Conservation (phyloP, 2,329 filamentous ascomycete species). For the Xylariaceae sp. region DNA sequence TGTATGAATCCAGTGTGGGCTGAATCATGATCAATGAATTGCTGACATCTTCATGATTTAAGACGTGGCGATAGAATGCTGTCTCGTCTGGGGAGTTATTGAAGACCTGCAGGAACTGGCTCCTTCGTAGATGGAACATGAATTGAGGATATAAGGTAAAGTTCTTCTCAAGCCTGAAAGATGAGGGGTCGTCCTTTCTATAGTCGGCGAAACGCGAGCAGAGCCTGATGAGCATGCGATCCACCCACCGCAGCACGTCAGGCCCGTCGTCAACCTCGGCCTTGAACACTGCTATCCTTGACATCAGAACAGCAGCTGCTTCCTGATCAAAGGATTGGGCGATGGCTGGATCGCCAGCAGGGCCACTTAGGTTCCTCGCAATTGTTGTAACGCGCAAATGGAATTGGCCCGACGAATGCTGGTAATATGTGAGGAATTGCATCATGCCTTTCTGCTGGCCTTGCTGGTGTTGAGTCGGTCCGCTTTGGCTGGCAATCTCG, state of each 20-base stretch:
- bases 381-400: slow-evolving; percentile 96
- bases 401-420: slow-evolving; percentile 95
- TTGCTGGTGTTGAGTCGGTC: slow-evolving; percentile 83
- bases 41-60: slow-evolving; percentile 96
- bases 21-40: slow-evolving; percentile 99
- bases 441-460: slow-evolving; percentile 92
- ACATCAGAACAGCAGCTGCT: slow-evolving; percentile 96
- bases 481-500: slow-evolving; percentile 93
- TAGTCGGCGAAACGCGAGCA: slow-evolving; percentile 98
- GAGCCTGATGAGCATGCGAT: slow-evolving; percentile 95
- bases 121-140: slow-evolving; percentile 98
- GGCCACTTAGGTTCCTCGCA: slow-evolving; percentile 87
- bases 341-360: slow-evolving; percentile 91
- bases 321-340: slow-evolving; percentile 98
- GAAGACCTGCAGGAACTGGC: slow-evolving; percentile 98
- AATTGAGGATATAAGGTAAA: slow-evolving; percentile 99
- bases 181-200: slow-evolving; percentile 95
- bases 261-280: slow-evolving; percentile 97
- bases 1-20: slow-evolving; percentile 95
- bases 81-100: slow-evolving; percentile 99
- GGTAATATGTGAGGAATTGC: slow-evolving; percentile 98
- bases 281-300: slow-evolving; percentile 98
- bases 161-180: slow-evolving; percentile 97
- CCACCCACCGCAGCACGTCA: slow-evolving; percentile 98
- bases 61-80: slow-evolving; percentile 96